phyloP scores from a whole-genome alignment of 2,329 filamentous ascomycete genomes.

The Magnaporthales sp. region DNA sequence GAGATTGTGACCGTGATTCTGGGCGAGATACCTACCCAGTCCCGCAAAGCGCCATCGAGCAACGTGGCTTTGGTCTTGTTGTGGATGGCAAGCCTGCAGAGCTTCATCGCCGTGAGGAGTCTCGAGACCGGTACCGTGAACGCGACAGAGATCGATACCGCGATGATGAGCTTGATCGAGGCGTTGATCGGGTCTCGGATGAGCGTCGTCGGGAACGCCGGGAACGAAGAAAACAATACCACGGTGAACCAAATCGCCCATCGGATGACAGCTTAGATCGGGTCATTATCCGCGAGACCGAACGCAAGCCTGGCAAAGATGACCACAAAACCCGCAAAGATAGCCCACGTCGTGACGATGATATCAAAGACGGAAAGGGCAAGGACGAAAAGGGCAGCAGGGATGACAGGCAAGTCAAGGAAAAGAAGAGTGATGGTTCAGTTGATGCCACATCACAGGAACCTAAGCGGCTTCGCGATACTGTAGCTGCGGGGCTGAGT shows the following conservation, averaged over 20 bases:
- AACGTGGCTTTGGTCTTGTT: constrained; percentile 1
- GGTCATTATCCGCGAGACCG: constrained; percentile 7
- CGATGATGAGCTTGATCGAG: neutral
- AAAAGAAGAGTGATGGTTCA: constrained; percentile 14
- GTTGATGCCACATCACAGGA: constrained; percentile 13
- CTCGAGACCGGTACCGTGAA: constrained; percentile 1
- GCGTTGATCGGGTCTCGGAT: constrained; percentile 2
- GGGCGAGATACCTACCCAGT: neutral
- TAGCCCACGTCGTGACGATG: constrained; percentile 8
- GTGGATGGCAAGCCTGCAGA: constrained; percentile 3
- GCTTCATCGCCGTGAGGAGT: neutral
- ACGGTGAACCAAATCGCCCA: constrained; percentile 13
- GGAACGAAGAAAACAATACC: constrained; percentile 14
- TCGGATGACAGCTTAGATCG: constrained; percentile 20
- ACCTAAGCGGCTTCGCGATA: constrained; percentile 36
- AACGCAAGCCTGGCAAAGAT: constrained; percentile 6
- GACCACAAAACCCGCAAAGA: neutral
- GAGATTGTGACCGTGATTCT: constrained; percentile 1
- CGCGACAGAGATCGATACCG: constrained; percentile 1
- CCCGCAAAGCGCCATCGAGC: neutral
- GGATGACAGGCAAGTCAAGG: constrained; percentile 7
- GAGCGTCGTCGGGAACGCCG: constrained; percentile 11
- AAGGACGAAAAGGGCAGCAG: constrained; percentile 14
- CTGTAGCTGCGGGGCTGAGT: constrained; percentile 36
- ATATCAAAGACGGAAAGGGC: constrained; percentile 10